Base-by-base conservation (phyloP, 2,329 filamentous ascomycete species). In the Pleurostoma richardsiae region DNA sequence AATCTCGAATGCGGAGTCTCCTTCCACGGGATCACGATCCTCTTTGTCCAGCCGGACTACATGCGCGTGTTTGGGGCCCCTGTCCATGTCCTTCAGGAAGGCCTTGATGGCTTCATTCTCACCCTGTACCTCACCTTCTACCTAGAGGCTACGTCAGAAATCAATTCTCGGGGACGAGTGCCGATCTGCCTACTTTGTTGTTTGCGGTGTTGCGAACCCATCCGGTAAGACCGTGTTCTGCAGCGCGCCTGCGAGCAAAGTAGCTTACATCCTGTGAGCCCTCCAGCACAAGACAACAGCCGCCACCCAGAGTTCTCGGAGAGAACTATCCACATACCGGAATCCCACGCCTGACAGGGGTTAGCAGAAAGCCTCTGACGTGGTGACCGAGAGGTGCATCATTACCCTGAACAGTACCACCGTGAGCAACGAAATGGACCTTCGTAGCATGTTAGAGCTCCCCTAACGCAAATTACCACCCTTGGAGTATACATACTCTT, bases 41-140 rank as follows among this genome's bases (percentile, higher is more conserved):
- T 83, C 79, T 52, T 83, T 81, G 52, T 91, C 85, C 6, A 96
- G 69, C 56, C 85, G 83, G 36, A 82, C 81, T 0, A 97, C 92
- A 28, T 78, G 78, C 2, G 91, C 84, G 46, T 80, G 74, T 1
- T 74, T 70, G 0, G 91, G 91, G 0, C 92, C 92, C 44, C 81
- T 77, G 58, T 90, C 78, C 41, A 96, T 70, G 52, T 89, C 83
- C 55, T 85, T 80, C 33, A 95, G 69, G 54, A 96, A 86, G 46
- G 82, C 78, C 44, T 82, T 67, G 29, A 97, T 63, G 3, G 76
- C 67, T 1, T 81, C 76, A 2, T 83, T 74, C 2, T 79, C 73
- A 30, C 90, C 91, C 63, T 97, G 92, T 4, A 85, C 90, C 68
- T 96, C 91, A 29, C 92, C 92, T 60, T 89, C 82, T 41, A 97